Evolutionary conservation across 495 filamentous ascomycete genomes (phyloP).

Genomic region (Paragyromitra xinjiangensis): DNA sequence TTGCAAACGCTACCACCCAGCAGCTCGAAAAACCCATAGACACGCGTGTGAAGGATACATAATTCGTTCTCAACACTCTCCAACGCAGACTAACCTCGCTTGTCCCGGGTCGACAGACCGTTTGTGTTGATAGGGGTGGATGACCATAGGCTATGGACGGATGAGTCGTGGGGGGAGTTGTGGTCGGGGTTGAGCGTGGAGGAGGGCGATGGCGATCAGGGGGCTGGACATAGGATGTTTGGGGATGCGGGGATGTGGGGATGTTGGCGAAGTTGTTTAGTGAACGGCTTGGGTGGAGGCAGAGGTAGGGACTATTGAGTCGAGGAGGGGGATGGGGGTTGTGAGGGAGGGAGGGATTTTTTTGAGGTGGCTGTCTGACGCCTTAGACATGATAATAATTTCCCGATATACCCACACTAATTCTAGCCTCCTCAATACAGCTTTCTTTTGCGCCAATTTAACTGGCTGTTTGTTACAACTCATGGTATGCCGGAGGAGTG

Average conservation of each 20-base stretch:
- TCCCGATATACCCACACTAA: too few species aligned
- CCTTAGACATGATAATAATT: too few species aligned
- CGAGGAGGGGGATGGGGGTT: conserved; percentile 43
- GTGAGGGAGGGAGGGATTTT: conserved; percentile 56
- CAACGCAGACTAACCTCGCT: conserved; percentile 40
- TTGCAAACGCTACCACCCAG: not conserved
- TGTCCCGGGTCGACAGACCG: conserved; percentile 52
- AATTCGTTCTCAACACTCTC: conserved; percentile 58
- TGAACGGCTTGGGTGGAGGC: conserved; percentile 41
- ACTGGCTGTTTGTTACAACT: too few species aligned
- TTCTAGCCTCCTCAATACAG: too few species aligned
- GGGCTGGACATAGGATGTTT: conserved; percentile 53
- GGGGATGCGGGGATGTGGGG: conserved; percentile 55
- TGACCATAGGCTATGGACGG: conserved; percentile 42
- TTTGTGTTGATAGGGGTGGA: conserved; percentile 58
- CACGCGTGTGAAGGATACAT: not conserved
- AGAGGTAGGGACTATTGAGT: conserved; percentile 51
- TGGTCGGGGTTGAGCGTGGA: conserved; percentile 39
- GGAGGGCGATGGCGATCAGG: conserved; percentile 35
- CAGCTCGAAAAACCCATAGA: conserved; percentile 16
- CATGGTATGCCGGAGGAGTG: too few species aligned
- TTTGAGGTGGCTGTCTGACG: conserved; percentile 44
- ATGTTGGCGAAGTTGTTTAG: conserved; percentile 42
- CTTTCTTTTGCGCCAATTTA: too few species aligned
- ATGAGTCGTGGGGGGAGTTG: conserved; percentile 36